Base-by-base conservation (phyloP, 1,284 basidiomycete genomes). In the Ustilago shanxiensis region DNA sequence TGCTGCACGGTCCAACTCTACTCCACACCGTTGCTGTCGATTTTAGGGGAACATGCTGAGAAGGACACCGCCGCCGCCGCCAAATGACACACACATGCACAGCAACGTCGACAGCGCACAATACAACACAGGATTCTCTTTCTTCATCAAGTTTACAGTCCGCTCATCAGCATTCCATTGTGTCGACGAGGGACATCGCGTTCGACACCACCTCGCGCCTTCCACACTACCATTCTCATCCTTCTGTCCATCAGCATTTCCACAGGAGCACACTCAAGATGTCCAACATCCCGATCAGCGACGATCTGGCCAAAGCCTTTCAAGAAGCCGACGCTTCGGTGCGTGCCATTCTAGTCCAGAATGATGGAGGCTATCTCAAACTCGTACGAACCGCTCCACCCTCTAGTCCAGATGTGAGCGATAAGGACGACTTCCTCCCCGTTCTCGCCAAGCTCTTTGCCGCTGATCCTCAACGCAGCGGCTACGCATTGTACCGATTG, bases 401-500 rank as follows among this genome's bases (percentile, higher is more conserved):
- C 7, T 71, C 72, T 1, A n/a, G 33, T 50, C 9, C 45, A 2
- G 65, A 68, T 10, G 55, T 63, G 37, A 72, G 67, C 54, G 79
- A 81, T 65, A 74, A 72, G 53, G 72, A 81, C 1, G 79, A 81
- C 44, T 81, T 81, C 54, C 13, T 63, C 1, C 69, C 74, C 2
- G 51, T 75, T 18, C 70, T 81, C 16, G 51, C 63, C 53, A 71
- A 73, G 52, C 67, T 82, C 28, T 80, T 83, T 37, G 52, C 75
- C 50, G 62, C 67, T 44, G 81, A 81, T 45, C 75, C 79, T 6
- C 77, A 74, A 49, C 72, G 72, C 41, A 77, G 76, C 35, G 82
- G 77, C 0, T 82, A 83, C 61, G 81, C 77, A 13, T 68, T 83
- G 26, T 82, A 73, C 50, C 69, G 82, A 2, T 72, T 83, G 39